Evolutionary conservation across 2,329 filamentous ascomycete genomes (phyloP).

Genomic region (Talaromyces sp.): DNA sequence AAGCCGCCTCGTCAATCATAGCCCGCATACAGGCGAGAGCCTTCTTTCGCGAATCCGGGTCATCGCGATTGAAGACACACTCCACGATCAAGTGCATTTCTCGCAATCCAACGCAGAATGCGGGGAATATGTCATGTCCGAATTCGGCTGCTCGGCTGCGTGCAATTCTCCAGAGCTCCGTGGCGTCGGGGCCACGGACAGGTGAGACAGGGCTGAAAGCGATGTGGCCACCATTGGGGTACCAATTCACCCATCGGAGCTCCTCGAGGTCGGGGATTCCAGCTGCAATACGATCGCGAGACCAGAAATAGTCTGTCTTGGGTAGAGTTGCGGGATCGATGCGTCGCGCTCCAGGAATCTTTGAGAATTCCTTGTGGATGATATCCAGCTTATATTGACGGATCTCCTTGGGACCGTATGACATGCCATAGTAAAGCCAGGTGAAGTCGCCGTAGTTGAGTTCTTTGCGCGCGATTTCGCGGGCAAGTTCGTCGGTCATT

Average conservation of each 20-base stretch:
- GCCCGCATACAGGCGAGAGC: conserved; percentile 15
- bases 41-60: conserved; percentile 12
- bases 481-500: conserved; percentile 35
- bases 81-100: conserved; percentile 22
- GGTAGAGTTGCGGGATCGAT: conserved; percentile 36
- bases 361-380: conserved; percentile 35
- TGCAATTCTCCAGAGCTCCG: conserved; percentile 36
- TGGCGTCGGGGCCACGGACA: conserved; percentile 44
- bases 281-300: conserved; percentile 29
- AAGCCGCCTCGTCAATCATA: conserved; percentile 12
- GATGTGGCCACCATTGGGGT: conserved; percentile 39
- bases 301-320: conserved; percentile 33
- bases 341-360: conserved; percentile 34
- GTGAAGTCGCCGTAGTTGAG: conserved; percentile 35
- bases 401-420: conserved; percentile 35
- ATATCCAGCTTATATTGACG: conserved; percentile 28
- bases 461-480: conserved; percentile 26
- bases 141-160: conserved; percentile 26
- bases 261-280: conserved; percentile 43
- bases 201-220: conserved; percentile 46
- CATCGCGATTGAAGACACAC: conserved; percentile 17
- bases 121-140: conserved; percentile 38
- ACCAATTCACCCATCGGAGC: conserved; percentile 37
- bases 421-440: conserved; percentile 37
- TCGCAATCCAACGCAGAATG: conserved; percentile 42